Base-by-base conservation (phyloP, 2,329 filamentous ascomycete genomes). In the Fusarium beomiforme region DNA sequence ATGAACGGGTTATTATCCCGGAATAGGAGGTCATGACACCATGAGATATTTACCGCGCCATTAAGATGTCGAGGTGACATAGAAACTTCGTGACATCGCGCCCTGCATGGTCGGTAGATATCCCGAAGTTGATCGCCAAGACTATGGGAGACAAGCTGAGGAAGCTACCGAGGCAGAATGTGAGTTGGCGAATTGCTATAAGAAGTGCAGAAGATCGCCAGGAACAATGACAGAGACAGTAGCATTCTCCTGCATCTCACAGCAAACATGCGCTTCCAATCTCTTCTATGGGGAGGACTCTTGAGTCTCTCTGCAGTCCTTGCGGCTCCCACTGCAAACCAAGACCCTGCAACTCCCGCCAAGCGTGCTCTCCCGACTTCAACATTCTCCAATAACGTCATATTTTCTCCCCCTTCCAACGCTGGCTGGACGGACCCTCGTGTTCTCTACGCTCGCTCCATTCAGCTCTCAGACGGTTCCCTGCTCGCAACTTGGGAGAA, bases 401-500 rank as follows among this genome's bases (percentile, higher is more conserved):
- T 86, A 47, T 86, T 80, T 68, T 79, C 79, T 44, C 84, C 84
- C 9, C 74, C 74, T 1, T 64, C 66, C 8, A 79, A 82, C 59
- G 64, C 69, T 1, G 64, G 64, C 4, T 85, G 83, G 78, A 85
- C 79, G 0, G 80, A 82, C 51, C 84, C 83, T 4, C 79, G 80
- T 2, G 81, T 84, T 9, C 78, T 86, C 6, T 86, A 85, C 65
- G 79, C 84, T 14, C 84, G 84, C 14, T 80, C 82, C 12, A 79
- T 82, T 10, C 79, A 86, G 77, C 82, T 86, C 31, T 76, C 78
- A 8, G 82, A 84, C 69, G 81, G 85, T 31, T 81, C 82, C 21
- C 80, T 88, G 9, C 80, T 88, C 10, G 83, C 85, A 21, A 88
- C 86, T 1, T 87, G 86, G 86, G 86, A 87, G 72, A 87, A 87